Percentiles rank a stretch among this genome's conserved stretches.
Evolutionary conservation across 2,329 filamentous ascomycete genomes (phyloP).

Genomic region (Escovopsis sp.): DNA sequence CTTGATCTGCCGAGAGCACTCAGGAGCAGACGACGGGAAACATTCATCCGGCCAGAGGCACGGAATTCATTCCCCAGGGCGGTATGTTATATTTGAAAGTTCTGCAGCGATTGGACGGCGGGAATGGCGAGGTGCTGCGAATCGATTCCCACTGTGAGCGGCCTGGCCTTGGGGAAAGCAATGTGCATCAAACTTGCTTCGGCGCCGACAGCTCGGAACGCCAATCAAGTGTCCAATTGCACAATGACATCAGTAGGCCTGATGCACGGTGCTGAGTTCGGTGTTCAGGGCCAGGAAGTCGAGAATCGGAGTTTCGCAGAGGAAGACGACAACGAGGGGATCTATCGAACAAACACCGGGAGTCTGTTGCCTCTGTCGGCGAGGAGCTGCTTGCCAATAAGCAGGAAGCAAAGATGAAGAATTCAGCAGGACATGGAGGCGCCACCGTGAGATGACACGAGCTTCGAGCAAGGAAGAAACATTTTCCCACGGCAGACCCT

Average conservation of each 20-base stretch:
- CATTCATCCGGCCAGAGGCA: no score
- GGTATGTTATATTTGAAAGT: no score
- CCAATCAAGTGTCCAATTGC: constrained; percentile 19
- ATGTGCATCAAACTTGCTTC: constrained; percentile 21
- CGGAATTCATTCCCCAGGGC: no score
- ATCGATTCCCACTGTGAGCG: no score
- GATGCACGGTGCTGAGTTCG: constrained; percentile 7
- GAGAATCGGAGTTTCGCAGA: background rate
- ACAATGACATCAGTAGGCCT: constrained; percentile 1
- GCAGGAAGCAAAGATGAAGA: constrained; percentile 6
- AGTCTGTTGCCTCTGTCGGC: background rate
- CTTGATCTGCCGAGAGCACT: constrained; percentile 15
- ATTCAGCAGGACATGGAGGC: constrained; percentile 6
- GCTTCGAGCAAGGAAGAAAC: constrained; percentile 9
- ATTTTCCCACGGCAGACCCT: constrained; percentile 7
- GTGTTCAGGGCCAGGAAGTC: no score
- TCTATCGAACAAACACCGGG: background rate
- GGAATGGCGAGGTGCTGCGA: no score
- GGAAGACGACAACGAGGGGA: background rate
- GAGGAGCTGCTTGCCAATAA: background rate
- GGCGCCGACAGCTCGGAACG: constrained; percentile 21
- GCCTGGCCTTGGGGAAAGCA: no score
- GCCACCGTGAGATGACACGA: constrained; percentile 4
- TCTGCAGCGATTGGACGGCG: no score
- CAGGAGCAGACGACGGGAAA: no score